Base-by-base conservation (phyloP, 345 rosid genomes). In the Populus euphratica region DNA sequence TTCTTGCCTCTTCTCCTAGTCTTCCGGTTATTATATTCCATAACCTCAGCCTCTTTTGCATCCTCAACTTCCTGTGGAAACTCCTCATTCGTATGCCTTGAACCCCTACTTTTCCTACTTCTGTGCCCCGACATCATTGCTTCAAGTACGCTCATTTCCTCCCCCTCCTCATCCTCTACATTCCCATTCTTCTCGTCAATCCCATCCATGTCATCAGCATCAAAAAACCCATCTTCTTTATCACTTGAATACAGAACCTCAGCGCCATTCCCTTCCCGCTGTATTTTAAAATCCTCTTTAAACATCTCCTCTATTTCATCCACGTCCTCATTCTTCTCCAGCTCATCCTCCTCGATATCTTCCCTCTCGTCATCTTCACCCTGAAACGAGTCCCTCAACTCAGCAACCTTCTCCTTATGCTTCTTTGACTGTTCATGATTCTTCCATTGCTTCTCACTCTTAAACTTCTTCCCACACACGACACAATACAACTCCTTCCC, bases 351-450 rank as follows among this genome's bases (percentile, higher is more conserved):
- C 70, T 69, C 77, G 27, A 41, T 87, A 49, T 63, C 87, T 4
- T 80, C 72, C 67, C 21, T 20, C 39, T 76, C 78, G 5, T 76
- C 87, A 13, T 91, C 95, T 68, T 86, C 88, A 25, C 88, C 86
- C 63, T 63, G 80, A 77, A 91, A 89, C 0, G 88, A 73, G 67
- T 91, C 88, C 85, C 91, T 89, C 86, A 93, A 88, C 81, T 89
- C 86, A 0, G 90, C 97, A 62, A 96, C 90, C 86, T 87, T 93
- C 88, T 96, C 98, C 88, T 88, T 92, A 27, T 96, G 99, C 91
- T 96, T 96, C 91, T 92, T 92, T 0, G 98, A 96, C 88, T 92
- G 98, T 85, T 96, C 98, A 12, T 96, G 98, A 86, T 93, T 96
- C 85, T 88, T 88, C 98, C 98, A 96, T 77, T 96, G 98, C 86